Evolutionary conservation across 1,139 yeast genomes (phyloP), one percentile per base, ranked within the genome.

Genomic region (Zygosaccharomyces pseudobailii): DNA sequence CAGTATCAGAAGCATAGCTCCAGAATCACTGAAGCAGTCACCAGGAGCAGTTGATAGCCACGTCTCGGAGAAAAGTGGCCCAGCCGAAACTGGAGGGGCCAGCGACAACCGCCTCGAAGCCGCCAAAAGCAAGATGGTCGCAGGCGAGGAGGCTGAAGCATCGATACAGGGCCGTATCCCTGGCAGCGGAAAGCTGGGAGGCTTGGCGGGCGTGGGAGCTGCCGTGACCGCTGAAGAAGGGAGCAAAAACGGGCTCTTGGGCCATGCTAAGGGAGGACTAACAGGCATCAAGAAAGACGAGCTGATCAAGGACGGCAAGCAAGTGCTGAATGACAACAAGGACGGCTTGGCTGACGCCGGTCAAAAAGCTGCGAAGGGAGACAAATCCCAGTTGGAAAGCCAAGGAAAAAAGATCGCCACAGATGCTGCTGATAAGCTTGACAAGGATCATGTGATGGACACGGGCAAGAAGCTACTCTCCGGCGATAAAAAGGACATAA

Each of bases 381-480:
- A 37, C 17, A 37, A 30, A 22, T 37, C 40, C 10, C 27, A 31
- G 6, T 22, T 37, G n/a, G 22, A 27, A n/a, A 22, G 23, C 23
- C 27, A n/a, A 2, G 40, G 40, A 19, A 37, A 25, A n/a, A 17
- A 37, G 28, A 23, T 27, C 33, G 40, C 33, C 31, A 28, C 30
- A 19, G 41, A 38, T 17, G 41, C 32, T 23, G 30, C 24, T 23
- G 17, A 32, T 21, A 20, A 32, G 23, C 25, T 38, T n/a, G 41
- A 38, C 24, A 38, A 28, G 25, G 41, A 38, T 5, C 41, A 38
- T 6, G 24, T 28, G 7, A 13, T 28, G 25, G 23, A 20, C 17
- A 24, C 33, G 20, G 41, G 41, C 24, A 38, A 38, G 9, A 25
- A 38, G 17, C 25, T 27, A 6, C 28, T 38, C 32, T 38, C 41